phyloP scores from a whole-genome alignment of 1,284 basidiomycete genomes.

The Cryptococcus sp. region DNA sequence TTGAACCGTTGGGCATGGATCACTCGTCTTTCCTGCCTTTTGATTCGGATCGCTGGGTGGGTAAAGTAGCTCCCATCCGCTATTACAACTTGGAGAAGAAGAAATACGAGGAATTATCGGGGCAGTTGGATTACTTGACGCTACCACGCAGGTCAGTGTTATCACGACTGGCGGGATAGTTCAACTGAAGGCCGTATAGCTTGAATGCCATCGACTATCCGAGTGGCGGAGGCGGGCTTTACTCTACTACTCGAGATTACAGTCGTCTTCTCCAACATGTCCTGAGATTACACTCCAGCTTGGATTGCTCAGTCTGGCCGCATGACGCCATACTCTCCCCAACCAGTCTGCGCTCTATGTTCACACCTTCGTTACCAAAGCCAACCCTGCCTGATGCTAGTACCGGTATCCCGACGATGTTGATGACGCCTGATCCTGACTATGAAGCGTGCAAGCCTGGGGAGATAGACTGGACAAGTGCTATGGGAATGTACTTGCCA shows the following conservation, averaged over 20 bases:
- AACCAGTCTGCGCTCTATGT: not conserved
- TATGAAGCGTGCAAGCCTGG: slow-evolving; percentile 2
- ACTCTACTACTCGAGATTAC: slow-evolving; percentile 34
- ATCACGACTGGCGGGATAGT: slow-evolving; percentile 1
- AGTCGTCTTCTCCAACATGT: slow-evolving; percentile 33
- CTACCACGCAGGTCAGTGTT: slow-evolving; percentile 28
- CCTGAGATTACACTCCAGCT: slow-evolving; percentile 4
- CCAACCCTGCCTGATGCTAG: slow-evolving; percentile 6
- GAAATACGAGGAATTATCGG: not conserved
- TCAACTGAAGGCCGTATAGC: not conserved
- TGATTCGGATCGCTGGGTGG: not conserved
- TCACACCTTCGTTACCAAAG: not conserved
- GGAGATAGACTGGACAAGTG: slow-evolving; percentile 43
- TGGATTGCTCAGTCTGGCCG: not conserved
- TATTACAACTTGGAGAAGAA: not conserved
- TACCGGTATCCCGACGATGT: slow-evolving; percentile 2
- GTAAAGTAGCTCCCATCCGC: not conserved
- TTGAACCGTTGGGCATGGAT: slow-evolving; percentile 37
- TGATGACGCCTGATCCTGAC: not conserved
- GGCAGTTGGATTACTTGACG: slow-evolving; percentile 14
- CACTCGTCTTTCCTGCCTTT: slow-evolving; percentile 38
- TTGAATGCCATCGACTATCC: slow-evolving; percentile 39
- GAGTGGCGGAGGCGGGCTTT: slow-evolving; percentile 41
- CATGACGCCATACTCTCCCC: slow-evolving; percentile 11
- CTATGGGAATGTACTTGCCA: slow-evolving; percentile 23